Conservation (phyloP, 257 asterid genomes). For the Przewalskia tangutica region DNA sequence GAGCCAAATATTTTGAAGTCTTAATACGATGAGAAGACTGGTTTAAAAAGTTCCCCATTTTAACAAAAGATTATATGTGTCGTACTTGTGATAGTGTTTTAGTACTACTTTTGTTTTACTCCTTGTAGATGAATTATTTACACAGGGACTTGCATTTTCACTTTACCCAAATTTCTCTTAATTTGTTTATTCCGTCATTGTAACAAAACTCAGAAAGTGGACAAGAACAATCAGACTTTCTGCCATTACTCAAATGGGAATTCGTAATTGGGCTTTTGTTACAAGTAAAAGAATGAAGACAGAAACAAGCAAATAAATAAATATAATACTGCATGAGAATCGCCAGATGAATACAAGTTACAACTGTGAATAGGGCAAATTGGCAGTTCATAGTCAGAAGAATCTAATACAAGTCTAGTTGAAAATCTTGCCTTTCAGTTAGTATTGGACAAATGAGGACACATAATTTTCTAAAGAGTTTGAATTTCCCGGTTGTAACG, state of each 20-base stretch:
- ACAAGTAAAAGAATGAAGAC: not conserved
- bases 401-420: not conserved
- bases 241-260: not conserved
- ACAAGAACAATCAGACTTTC: not conserved
- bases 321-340: not conserved
- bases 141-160: not conserved
- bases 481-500: not conserved
- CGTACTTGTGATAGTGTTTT: not conserved
- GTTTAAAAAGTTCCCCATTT: not conserved
- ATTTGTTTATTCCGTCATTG: not conserved
- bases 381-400: conserved; percentile 1
- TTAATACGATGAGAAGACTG: not conserved
- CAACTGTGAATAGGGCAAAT: not conserved
- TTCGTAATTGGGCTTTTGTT: not conserved
- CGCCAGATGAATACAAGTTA: not conserved
- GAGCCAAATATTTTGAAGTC: not conserved
- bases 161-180: not conserved
- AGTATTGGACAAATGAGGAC: not conserved
- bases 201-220: not conserved
- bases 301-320: not conserved
- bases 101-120: not conserved
- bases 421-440: not conserved
- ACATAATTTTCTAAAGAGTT: not conserved
- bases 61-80: not conserved
- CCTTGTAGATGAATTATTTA: not conserved